phyloP scores from a whole-genome alignment of 2,329 filamentous ascomycete genomes.

The Arthrinium puccinioides region DNA sequence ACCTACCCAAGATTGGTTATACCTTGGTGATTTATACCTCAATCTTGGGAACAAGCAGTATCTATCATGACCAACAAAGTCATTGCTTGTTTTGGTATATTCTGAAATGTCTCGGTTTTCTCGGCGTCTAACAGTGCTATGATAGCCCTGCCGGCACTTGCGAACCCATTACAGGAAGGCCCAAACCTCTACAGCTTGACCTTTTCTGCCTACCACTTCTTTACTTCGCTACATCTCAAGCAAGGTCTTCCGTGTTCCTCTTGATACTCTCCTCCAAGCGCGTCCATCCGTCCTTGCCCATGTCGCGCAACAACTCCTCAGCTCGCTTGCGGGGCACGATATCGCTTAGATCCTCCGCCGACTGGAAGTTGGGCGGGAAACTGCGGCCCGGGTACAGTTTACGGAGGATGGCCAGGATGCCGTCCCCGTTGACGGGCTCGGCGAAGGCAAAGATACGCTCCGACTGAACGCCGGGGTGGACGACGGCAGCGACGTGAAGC shows the following conservation, averaged over 20 bases:
- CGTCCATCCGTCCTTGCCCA: slow-evolving; percentile 14
- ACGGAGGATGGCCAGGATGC: slow-evolving; percentile 23
- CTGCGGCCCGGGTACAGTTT: slow-evolving; percentile 10
- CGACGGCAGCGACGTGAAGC: slow-evolving; percentile 44
- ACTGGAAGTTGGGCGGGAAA: slow-evolving; percentile 9
- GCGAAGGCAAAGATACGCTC: slow-evolving; percentile 50
- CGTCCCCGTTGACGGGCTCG: slow-evolving; percentile 36
- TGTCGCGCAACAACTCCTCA: slow-evolving; percentile 10
- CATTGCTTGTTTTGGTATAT: too few species aligned
- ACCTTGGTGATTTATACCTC: too few species aligned
- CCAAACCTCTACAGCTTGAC: too few species aligned
- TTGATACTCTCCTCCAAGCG: slow-evolving; percentile 12
- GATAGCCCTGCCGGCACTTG: too few species aligned
- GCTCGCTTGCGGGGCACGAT: slow-evolving; percentile 12
- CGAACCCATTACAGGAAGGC: too few species aligned
- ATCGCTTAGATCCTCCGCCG: slow-evolving; percentile 7
- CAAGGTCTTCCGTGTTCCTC: slow-evolving; percentile 12
- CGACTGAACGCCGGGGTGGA: slow-evolving; percentile 33
- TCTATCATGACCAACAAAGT: too few species aligned
- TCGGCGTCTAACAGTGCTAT: too few species aligned
- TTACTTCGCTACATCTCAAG: too few species aligned
- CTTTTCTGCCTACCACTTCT: too few species aligned
- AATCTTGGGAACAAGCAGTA: too few species aligned
- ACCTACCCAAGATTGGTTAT: too few species aligned
- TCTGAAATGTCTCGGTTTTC: too few species aligned